Conservation (phyloP, 306 rosid genomes). For the Biancaea sappan region DNA sequence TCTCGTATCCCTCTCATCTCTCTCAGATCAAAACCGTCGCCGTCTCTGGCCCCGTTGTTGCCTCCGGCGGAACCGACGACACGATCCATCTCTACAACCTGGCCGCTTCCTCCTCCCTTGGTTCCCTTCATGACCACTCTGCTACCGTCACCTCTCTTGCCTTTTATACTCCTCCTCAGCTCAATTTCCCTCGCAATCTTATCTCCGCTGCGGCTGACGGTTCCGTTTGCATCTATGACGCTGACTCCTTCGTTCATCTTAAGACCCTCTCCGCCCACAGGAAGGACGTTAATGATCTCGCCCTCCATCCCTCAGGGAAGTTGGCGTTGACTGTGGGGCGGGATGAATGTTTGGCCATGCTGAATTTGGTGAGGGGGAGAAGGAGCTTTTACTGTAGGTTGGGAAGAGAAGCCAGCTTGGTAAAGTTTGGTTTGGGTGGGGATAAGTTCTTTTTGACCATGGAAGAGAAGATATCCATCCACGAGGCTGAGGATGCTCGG, state of each 20-base stretch:
- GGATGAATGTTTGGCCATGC: conserved; percentile 77
- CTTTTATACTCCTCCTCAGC: conserved; percentile 65
- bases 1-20: conserved; percentile 88
- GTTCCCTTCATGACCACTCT: conserved; percentile 78
- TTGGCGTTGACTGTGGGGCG: conserved; percentile 75
- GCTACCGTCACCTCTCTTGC: conserved; percentile 79
- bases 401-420: conserved; percentile 71
- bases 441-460: conserved; percentile 68
- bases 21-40: conserved; percentile 76
- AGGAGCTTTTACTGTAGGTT: conserved; percentile 75
- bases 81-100: conserved; percentile 87
- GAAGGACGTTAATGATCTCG: conserved; percentile 68
- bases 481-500: conserved; percentile 81
- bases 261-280: conserved; percentile 61
- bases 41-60: conserved; percentile 67
- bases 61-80: conserved; percentile 92
- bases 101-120: conserved; percentile 68
- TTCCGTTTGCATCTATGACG: conserved; percentile 65
- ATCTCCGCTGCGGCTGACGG: conserved; percentile 85
- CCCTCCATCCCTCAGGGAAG: conserved; percentile 86
- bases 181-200: conserved; percentile 84
- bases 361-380: conserved; percentile 78
- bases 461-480: conserved; percentile 66
- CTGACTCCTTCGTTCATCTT: conserved; percentile 85
- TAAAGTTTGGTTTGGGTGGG: conserved; percentile 53